A percentile compares a stretch with the other conserved stretches of the same genome.
Conservation (phyloP, 257 asterid species). For the Fraxinus quadrangulata region DNA sequence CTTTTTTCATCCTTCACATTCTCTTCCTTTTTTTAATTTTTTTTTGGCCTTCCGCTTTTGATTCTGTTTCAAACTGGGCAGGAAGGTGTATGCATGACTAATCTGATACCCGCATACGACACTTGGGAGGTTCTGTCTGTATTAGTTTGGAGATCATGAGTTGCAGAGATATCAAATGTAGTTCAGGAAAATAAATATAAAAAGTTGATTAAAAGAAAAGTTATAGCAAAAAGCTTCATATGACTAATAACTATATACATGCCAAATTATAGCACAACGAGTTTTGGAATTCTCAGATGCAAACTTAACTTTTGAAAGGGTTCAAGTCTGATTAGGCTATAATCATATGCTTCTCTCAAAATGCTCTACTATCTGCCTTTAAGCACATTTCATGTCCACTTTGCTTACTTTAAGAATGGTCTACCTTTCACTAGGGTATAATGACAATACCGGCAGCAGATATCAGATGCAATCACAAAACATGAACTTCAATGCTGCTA, state of each 20-base stretch:
- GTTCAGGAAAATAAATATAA: background rate
- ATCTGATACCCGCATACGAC: background rate
- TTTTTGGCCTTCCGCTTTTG: background rate
- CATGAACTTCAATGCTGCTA: conserved; percentile 54
- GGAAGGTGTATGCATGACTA: background rate
- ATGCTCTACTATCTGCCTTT: no score
- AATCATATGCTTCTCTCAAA: no score
- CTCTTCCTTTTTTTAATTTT: background rate
- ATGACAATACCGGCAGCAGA: conserved; percentile 46
- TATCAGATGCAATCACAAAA: conserved; percentile 51
- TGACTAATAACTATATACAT: background rate
- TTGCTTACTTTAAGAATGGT: background rate
- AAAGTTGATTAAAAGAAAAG: background rate
- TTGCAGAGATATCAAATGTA: background rate
- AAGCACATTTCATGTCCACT: background rate
- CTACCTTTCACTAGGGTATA: conserved; percentile 52
- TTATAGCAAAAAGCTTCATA: background rate
- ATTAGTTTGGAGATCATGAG: background rate
- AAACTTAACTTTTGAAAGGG: background rate
- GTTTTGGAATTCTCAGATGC: background rate
- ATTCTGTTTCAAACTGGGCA: background rate
- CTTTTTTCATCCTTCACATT: background rate
- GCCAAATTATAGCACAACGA: background rate
- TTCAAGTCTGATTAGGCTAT: background rate
- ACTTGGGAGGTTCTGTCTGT: background rate